These are phyloP conservation scores for Phaeosphaeria sp. DNA, from an alignment of 2,329 filamentous ascomycete species.

Conservation along the genomic window DNA sequence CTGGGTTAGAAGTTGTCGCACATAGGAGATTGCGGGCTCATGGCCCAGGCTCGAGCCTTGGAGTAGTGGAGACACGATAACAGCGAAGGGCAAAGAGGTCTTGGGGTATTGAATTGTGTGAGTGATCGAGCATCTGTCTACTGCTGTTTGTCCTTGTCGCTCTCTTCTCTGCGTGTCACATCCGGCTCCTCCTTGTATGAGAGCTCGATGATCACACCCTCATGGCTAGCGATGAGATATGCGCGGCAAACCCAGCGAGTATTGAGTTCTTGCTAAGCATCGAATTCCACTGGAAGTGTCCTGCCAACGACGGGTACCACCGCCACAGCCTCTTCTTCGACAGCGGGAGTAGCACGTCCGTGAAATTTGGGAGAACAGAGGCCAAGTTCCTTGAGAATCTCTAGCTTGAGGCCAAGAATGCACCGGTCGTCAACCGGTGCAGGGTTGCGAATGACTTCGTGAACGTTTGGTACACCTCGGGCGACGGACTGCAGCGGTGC, in stretches of 20 bases:
- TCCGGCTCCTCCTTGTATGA: constrained; percentile 1
- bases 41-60: background rate
- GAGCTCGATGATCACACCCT: background rate
- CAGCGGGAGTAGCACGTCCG: background rate
- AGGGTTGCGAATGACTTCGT: constrained; percentile 22
- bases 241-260: background rate
- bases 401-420: background rate
- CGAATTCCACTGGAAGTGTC: background rate
- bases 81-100: background rate
- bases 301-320: background rate
- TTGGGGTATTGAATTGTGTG: background rate
- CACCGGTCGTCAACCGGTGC: constrained; percentile 19
- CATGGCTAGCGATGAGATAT: background rate
- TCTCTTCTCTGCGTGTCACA: background rate
- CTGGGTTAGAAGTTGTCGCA: constrained; percentile 8
- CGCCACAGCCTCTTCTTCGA: background rate
- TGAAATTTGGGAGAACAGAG: background rate
- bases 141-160: background rate
- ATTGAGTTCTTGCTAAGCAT: background rate
- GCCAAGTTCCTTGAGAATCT: background rate
- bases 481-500: constrained; percentile 5
- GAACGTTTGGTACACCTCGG: constrained; percentile 17
- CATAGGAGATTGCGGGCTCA: background rate
- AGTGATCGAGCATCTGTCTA: background rate
- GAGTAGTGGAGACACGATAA: background rate